Percentiles rank a stretch among this genome's conserved stretches.
Conservation (phyloP, 768 basidiomycete species). For the Pisolithus microcarpus region DNA sequence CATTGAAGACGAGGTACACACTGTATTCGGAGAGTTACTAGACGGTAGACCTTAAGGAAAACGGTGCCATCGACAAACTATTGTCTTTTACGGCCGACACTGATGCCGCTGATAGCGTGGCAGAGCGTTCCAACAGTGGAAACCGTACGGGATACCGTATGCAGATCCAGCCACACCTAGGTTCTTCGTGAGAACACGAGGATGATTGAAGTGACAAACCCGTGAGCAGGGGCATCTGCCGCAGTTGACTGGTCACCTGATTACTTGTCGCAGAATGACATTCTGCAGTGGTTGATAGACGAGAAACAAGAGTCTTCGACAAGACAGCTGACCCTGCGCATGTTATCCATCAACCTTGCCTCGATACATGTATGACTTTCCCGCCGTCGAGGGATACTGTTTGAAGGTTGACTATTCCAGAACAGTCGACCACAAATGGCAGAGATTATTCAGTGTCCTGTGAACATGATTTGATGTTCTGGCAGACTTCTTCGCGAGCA, state of each 20-base stretch:
- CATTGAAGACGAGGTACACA: conserved; percentile 25
- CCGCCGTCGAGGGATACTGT: too few species aligned
- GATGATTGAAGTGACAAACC: too few species aligned
- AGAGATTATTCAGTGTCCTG: background rate
- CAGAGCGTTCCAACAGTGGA: too few species aligned
- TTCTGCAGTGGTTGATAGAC: too few species aligned
- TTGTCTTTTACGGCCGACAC: background rate
- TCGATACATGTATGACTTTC: conserved; percentile 10
- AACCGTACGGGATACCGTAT: conserved; percentile 28
- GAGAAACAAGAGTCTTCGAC: too few species aligned
- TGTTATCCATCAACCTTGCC: background rate
- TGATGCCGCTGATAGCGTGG: conserved; percentile 26
- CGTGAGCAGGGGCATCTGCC: background rate
- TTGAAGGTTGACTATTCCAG: too few species aligned
- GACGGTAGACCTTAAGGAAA: conserved; percentile 19
- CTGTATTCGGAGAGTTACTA: conserved; percentile 20
- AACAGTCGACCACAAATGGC: background rate
- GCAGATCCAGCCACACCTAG: conserved; percentile 39
- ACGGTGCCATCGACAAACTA: conserved; percentile 8
- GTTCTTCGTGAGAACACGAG: conserved; percentile 28
- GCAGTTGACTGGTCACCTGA: background rate
- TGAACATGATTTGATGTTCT: background rate
- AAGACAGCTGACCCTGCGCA: background rate
- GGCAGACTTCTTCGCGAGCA: conserved; percentile 28
- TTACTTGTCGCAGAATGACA: background rate